Base-by-base conservation (phyloP, 1,139 yeast genomes). In the Geotrichum phurueaensis region DNA sequence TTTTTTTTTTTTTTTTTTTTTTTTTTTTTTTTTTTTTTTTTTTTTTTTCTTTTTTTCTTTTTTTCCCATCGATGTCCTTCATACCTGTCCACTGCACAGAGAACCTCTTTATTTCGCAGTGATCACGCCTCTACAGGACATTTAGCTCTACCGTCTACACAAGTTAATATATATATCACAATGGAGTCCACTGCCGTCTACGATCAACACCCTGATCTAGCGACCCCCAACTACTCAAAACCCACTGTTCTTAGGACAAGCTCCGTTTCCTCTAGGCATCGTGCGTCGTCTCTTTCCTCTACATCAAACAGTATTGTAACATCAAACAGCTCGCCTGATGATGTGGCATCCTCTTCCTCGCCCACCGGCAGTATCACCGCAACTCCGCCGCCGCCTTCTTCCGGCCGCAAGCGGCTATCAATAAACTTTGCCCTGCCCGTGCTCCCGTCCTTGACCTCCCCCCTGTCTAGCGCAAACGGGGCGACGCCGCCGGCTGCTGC, bases 351-450 rank as follows among this genome's bases (percentile, higher is more conserved):
- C 7, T 39, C 45, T 10, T 39, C 45, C 9, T 39, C 47, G 9
- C 47, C 47, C 20, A 39, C 47, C 10, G 47, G 47, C 47, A 39
- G 47, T 22, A 39, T 39, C 18, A 39, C 7, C 18, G 47, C 47
- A n/a, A 39, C 47, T n/a, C 47, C 47, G 1, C 47, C 47, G 47
- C 47, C 47, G 47, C 47, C 47, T n/a, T n/a, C 47, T n/a, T 39
- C 47, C 9, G 47, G 47, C 47, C 47, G 47, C 47, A 57, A 57
- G 33, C 51, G 60, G 39, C 22, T 57, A 22, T 53, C 57, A 13
- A 57, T 57, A 27, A 57, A 57, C 27, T 57, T 53, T 57, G 56
- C 60, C 18, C 55, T 57, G 51, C 60, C 60, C 3, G 53, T 54
- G 22, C 52, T 48, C 7, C 36, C 47, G 15, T 54, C 57, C 25